phyloP scores from a whole-genome alignment of 1,284 basidiomycete genomes.

The Polyporus tsugae region DNA sequence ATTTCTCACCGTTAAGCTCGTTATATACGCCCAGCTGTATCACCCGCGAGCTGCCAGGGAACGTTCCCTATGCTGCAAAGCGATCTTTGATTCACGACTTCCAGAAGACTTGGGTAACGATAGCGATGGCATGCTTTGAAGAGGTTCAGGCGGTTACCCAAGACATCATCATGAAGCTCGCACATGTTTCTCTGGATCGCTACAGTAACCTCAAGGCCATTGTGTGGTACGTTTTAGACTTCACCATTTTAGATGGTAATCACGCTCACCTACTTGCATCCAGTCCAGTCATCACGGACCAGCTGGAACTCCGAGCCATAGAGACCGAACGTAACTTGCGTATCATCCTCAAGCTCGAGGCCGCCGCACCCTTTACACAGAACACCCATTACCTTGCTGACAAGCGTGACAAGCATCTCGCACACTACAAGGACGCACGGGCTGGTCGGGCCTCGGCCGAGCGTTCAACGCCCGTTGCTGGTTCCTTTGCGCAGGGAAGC shows the following conservation, averaged over 20 bases:
- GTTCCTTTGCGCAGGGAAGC: background rate
- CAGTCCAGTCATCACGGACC: background rate
- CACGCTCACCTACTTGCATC: background rate
- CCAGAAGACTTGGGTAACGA: constrained; percentile 49
- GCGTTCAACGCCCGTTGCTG: background rate
- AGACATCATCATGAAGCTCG: constrained; percentile 1
- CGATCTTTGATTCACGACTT: constrained; percentile 51
- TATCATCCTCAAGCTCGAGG: constrained; percentile 40
- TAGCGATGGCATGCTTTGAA: constrained; percentile 39
- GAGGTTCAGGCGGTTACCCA: background rate
- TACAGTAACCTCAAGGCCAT: background rate
- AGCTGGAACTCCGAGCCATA: background rate
- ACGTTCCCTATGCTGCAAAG: constrained; percentile 60
- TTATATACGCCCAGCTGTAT: constrained; percentile 45
- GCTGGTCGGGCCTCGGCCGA: background rate
- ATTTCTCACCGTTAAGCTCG: background rate
- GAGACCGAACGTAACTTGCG: constrained; percentile 25
- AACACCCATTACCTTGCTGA: constrained; percentile 42
- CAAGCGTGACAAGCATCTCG: constrained; percentile 23
- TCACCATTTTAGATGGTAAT: background rate
- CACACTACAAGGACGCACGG: background rate
- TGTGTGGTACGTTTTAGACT: background rate
- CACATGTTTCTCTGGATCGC: background rate
- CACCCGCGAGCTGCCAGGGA: constrained; percentile 59
- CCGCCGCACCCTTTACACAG: constrained; percentile 41